Evolutionary conservation across 805 yeast species (phyloP).

Genomic region (Saccharomycopsis fodiens): DNA sequence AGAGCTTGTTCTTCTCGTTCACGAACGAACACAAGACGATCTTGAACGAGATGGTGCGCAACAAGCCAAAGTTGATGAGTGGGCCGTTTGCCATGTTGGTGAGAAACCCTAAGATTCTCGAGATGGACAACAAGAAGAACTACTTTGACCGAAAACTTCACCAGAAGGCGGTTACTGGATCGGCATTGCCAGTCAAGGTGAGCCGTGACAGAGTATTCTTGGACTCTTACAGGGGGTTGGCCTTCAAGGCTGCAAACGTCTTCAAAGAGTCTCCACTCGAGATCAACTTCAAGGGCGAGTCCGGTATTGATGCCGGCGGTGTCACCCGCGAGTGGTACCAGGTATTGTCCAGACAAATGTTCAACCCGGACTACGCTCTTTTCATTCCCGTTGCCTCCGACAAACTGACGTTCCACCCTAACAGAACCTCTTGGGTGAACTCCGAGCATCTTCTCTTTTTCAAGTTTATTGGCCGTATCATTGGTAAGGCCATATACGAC

Average conservation of each 20-base stretch:
- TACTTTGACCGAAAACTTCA: slow-evolving; percentile 76
- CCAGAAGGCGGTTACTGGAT: slow-evolving; percentile 28
- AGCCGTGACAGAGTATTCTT: slow-evolving; percentile 86
- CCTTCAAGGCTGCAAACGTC: slow-evolving; percentile 69
- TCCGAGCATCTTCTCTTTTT: slow-evolving; percentile 91
- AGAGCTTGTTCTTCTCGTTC: slow-evolving; percentile 72
- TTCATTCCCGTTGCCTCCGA: slow-evolving; percentile 89
- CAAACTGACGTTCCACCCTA: slow-evolving; percentile 91
- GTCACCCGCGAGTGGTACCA: slow-evolving; percentile 97
- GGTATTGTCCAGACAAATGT: slow-evolving; percentile 87
- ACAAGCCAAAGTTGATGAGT: slow-evolving; percentile 87
- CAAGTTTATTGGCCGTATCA: slow-evolving; percentile 87
- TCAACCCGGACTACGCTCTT: slow-evolving; percentile 89
- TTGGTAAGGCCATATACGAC: slow-evolving; percentile 91
- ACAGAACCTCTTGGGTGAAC: slow-evolving; percentile 82
- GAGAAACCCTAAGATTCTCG: slow-evolving; percentile 79
- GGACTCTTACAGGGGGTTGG: slow-evolving; percentile 79
- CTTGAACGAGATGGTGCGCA: slow-evolving; percentile 83
- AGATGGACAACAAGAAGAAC: slow-evolving; percentile 87
- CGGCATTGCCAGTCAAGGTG: slow-evolving; percentile 54
- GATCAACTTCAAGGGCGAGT: slow-evolving; percentile 83
- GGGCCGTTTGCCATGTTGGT: slow-evolving; percentile 92
- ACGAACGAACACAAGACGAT: slow-evolving; percentile 85
- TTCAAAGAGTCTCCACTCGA: slow-evolving; percentile 67
- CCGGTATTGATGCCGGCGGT: slow-evolving; percentile 98